Base-by-base conservation (phyloP, 306 rosid species). In the Pachyrhizus erosus region DNA sequence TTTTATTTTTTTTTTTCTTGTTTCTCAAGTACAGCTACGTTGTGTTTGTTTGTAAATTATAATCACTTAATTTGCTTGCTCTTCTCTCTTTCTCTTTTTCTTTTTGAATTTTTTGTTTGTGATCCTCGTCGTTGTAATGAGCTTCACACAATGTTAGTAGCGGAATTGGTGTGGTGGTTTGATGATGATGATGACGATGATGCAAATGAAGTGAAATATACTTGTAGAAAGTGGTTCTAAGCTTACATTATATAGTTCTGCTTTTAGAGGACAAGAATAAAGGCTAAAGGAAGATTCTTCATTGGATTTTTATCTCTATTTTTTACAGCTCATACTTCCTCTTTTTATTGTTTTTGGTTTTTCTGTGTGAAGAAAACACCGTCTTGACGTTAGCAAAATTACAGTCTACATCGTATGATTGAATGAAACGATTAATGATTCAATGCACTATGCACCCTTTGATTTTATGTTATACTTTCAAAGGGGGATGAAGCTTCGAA, bases 261-360 rank as follows among this genome's bases (percentile, higher is more conserved):
- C 87, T 80, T 83, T 82, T 80, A 17, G 29, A 43, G 71, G 82
- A 79, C 86, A 82, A 69, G 84, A 82, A 83, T 82, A 86, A 86
- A 79, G 89, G 79, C 31, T 74, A 82, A 82, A 74, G 64, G 21
- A 18, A 82, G 72, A 86, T 79, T 74, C 79, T 74, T 20, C 52
- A 57, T 37, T 33, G 9, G 21, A 42, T 33, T 65, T 67, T 84
- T 66, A 11, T 34, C 34, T 33, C 9, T 17, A 62, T 65, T 65
- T 43, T 42, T 76, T 82, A 85, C 85, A 84, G 84, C 86, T 84
- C 68, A 58, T 81, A 61, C 29, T 55, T 29, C 15, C 20, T 45
- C 7, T 26, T 21, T 71, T n/a, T 52, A 8, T 45, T 39, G 39
- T 34, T 37, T 42, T 8, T 23, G 9, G 11, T 62, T 62, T 31